phyloP scores from a whole-genome alignment of 345 rosid genomes.

The Arabidopsis arenosa region DNA sequence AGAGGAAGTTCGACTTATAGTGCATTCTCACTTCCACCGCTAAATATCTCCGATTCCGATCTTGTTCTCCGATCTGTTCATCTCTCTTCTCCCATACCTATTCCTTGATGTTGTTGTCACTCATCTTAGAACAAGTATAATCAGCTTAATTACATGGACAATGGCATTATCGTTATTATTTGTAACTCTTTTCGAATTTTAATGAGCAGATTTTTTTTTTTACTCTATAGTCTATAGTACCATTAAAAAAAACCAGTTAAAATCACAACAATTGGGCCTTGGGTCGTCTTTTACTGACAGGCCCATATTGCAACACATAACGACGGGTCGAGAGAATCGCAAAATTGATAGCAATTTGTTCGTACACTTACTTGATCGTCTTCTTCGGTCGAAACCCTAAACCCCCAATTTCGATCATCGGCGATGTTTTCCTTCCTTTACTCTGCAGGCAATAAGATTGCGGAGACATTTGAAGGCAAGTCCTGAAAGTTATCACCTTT shows the following conservation, averaged over 20 bases:
- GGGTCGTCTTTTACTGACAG: too few relatives aligned
- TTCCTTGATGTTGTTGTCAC: constrained; percentile 39
- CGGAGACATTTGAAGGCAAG: background rate
- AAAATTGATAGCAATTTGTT: too few relatives aligned
- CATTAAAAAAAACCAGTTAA: too few relatives aligned
- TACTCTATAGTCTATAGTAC: too few relatives aligned
- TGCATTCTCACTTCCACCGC: constrained; percentile 78
- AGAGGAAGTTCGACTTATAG: constrained; percentile 77
- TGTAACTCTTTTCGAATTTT: background rate
- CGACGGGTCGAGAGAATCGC: too few relatives aligned
- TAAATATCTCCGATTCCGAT: constrained; percentile 65
- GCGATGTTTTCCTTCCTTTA: background rate
- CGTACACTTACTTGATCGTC: too few relatives aligned
- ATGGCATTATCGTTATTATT: background rate
- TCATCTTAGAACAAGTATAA: background rate
- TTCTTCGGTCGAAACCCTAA: too few relatives aligned
- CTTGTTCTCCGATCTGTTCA: constrained; percentile 49
- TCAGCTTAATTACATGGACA: background rate
- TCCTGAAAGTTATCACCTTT: background rate
- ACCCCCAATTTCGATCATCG: background rate
- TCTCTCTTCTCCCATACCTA: constrained; percentile 61
- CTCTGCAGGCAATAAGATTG: background rate
- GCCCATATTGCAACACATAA: too few relatives aligned
- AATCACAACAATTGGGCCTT: too few relatives aligned
- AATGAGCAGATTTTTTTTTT: background rate